These are phyloP conservation scores for Penicillium oxalicum DNA, from an alignment of 2,329 filamentous ascomycete species.

Conservation along the genomic window DNA sequence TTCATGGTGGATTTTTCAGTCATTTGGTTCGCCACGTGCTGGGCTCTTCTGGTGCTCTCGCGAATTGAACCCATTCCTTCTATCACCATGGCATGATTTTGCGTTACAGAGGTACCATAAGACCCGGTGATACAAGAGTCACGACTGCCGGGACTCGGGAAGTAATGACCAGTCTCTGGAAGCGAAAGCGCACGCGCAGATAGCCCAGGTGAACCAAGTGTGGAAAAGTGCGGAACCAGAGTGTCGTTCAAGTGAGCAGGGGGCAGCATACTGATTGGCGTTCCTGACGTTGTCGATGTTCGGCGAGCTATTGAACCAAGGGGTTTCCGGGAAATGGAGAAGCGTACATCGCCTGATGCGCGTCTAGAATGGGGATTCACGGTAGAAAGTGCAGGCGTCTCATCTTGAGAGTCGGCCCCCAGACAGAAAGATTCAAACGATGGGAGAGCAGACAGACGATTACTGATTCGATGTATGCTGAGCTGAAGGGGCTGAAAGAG, in stretches of 20 bases:
- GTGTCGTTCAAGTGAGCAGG: constrained; percentile 17
- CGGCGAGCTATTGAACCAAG: constrained; percentile 29
- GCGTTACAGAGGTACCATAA: too few relatives aligned
- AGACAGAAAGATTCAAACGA: constrained; percentile 38
- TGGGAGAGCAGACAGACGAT: constrained; percentile 42
- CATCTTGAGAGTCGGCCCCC: constrained; percentile 21
- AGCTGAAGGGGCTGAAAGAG: constrained; percentile 42
- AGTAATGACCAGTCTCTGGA: too few relatives aligned
- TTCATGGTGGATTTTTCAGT: neutral
- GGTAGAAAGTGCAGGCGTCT: constrained; percentile 27
- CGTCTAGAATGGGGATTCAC: constrained; percentile 14
- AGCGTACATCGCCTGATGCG: constrained; percentile 22
- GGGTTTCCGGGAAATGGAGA: constrained; percentile 33
- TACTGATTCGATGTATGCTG: constrained; percentile 42
- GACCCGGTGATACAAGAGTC: too few relatives aligned
- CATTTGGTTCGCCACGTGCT: too few relatives aligned
- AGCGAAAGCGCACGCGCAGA: too few relatives aligned
- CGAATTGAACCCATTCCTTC: too few relatives aligned
- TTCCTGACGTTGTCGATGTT: constrained; percentile 23
- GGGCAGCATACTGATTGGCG: constrained; percentile 13
- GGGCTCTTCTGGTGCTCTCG: too few relatives aligned
- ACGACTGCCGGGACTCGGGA: too few relatives aligned
- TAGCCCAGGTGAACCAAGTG: too few relatives aligned
- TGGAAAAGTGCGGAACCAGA: constrained; percentile 30
- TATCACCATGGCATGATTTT: too few relatives aligned